These are phyloP conservation scores for Angophora floribunda DNA, from an alignment of 345 rosid species.

Conservation along the genomic window DNA sequence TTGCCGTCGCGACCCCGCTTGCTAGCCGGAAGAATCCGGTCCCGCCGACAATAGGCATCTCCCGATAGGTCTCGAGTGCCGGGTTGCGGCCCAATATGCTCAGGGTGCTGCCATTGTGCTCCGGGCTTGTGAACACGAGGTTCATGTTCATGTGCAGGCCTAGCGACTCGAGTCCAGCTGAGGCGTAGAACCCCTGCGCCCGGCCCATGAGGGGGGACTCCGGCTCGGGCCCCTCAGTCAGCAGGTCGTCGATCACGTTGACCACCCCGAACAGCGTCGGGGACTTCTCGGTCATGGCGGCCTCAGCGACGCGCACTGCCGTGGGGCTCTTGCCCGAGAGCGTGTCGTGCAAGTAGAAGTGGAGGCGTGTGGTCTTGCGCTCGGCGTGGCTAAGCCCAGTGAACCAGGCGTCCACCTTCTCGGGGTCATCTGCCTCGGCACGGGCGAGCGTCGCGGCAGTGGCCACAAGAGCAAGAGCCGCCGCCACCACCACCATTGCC, in stretches of 20 bases:
- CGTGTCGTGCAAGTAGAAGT: conserved; percentile 70
- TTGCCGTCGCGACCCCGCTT: conserved; percentile 50
- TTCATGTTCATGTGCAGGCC: conserved; percentile 5
- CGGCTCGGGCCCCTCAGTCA: neutral
- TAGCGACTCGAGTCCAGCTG: neutral
- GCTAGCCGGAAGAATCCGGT: conserved; percentile 63
- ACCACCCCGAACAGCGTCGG: conserved; percentile 41
- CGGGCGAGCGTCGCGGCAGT: conserved; percentile 13
- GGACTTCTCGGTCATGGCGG: conserved; percentile 20
- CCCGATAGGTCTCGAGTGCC: neutral
- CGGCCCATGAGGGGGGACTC: conserved; percentile 28
- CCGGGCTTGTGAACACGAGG: conserved; percentile 39
- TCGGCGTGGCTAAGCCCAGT: neutral
- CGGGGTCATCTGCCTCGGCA: neutral
- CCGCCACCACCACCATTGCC: conserved; percentile 17
- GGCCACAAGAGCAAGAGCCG: neutral
- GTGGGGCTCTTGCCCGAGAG: conserved; percentile 30
- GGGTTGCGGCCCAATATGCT: conserved; percentile 33
- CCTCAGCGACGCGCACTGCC: neutral
- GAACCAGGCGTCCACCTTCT: neutral
- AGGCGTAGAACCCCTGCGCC: conserved; percentile 45
- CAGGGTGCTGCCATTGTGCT: conserved; percentile 60
- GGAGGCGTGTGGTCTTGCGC: conserved; percentile 50
- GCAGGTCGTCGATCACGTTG: neutral
- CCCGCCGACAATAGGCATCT: conserved; percentile 38